These are phyloP conservation scores for Penicillium antarcticum DNA, from an alignment of 495 filamentous ascomycete species.

Conservation along the genomic window DNA sequence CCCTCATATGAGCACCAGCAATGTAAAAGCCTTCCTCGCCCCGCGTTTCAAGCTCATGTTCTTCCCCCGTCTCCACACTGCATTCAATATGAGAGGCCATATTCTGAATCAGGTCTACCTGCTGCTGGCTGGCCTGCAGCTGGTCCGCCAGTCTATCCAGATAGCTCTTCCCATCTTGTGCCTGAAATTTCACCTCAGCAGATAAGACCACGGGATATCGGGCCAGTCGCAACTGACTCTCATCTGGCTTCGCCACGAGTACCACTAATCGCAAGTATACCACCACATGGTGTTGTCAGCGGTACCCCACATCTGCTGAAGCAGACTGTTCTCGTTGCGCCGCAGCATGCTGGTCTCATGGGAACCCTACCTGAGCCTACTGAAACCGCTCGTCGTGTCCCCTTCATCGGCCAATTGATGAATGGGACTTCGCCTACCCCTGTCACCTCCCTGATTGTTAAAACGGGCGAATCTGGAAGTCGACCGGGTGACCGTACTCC, in stretches of 20 bases:
- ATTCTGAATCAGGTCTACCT: conserved; percentile 28
- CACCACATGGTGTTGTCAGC: conserved; percentile 5
- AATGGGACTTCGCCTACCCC: conserved; percentile 45
- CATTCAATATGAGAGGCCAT: conserved; percentile 34
- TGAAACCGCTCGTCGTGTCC: conserved; percentile 40
- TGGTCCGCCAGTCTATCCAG: conserved; percentile 21
- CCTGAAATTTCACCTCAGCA: conserved; percentile 27
- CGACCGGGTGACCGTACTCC: conserved; percentile 8
- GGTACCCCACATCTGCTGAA: conserved; percentile 34
- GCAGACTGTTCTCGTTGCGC: conserved; percentile 21
- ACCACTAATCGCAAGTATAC: conserved; percentile 21
- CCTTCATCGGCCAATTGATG: conserved; percentile 50
- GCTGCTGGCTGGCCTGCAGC: conserved; percentile 12
- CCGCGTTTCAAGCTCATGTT: conserved; percentile 11
- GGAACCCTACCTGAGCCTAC: conserved; percentile 20
- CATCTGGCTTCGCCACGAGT: conserved; percentile 34
- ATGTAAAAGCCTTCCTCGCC: conserved; percentile 18
- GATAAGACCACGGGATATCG: conserved; percentile 32
- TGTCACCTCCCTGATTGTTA: conserved; percentile 31
- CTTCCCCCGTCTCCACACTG: conserved; percentile 26
- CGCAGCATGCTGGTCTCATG: conserved; percentile 17
- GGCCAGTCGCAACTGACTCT: conserved; percentile 21
- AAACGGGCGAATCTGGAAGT: conserved; percentile 4
- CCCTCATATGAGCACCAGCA: conserved; percentile 28
- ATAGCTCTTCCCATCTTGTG: conserved; percentile 35